Conservation (phyloP, 352 stramenopile genomes). For the Globisporangium cylindrosporum region DNA sequence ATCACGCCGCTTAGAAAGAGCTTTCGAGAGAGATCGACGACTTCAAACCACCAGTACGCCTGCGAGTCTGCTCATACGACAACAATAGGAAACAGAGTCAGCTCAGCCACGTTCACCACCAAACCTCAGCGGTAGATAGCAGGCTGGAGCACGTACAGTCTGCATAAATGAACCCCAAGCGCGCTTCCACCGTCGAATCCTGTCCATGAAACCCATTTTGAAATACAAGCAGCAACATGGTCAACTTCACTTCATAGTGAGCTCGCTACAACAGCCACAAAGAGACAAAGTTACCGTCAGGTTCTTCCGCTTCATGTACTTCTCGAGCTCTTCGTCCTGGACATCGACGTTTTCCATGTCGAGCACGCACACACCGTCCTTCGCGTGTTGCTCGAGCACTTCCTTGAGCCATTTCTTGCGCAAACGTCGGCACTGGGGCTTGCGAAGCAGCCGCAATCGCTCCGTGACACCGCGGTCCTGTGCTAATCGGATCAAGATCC, state of each 20-base stretch:
- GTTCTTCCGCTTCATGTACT: conserved; percentile 79
- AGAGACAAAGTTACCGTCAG: conserved; percentile 33
- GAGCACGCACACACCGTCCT: conserved; percentile 40
- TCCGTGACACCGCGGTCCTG: conserved; percentile 54
- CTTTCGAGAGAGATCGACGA: conserved; percentile 74
- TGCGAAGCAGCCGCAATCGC: conserved; percentile 43
- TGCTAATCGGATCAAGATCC: conserved; percentile 61
- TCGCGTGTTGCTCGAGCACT: conserved; percentile 42
- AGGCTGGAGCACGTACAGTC: conserved; percentile 41
- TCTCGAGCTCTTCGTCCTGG: conserved; percentile 62
- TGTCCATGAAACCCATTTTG: conserved; percentile 7
- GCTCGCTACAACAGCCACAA: neutral
- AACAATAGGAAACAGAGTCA: conserved; percentile 1
- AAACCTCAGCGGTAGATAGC: neutral
- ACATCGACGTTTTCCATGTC: conserved; percentile 57
- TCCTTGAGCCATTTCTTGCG: conserved; percentile 67
- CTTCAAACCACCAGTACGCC: conserved; percentile 81
- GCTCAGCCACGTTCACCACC: neutral
- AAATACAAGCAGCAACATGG: neutral
- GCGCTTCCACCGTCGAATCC: conserved; percentile 65
- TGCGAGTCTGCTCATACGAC: conserved; percentile 36
- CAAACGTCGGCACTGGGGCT: conserved; percentile 34
- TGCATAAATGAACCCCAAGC: conserved; percentile 76
- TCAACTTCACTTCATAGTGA: neutral
- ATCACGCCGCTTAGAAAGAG: conserved; percentile 74